Percentiles rank a stretch among this genome's conserved stretches.
Conservation (phyloP, 805 yeast species). For the Nakazawaea anatomiae region DNA sequence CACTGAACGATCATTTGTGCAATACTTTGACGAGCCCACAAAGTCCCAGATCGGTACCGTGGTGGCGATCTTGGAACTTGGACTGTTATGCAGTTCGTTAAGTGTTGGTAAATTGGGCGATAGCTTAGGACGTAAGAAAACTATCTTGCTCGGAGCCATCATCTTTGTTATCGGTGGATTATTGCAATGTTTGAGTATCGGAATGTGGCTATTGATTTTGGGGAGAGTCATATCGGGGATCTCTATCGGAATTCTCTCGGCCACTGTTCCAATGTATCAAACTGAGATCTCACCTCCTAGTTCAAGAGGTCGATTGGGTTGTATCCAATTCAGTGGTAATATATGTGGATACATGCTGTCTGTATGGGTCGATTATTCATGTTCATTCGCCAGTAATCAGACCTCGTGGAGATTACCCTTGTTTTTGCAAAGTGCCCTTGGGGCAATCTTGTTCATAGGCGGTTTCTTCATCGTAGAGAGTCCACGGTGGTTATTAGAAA, state of each 20-base stretch:
- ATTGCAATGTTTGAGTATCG: slow-evolving; percentile 57
- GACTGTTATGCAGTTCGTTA: slow-evolving; percentile 75
- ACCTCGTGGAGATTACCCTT: slow-evolving; percentile 78
- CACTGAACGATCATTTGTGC: slow-evolving; percentile 64
- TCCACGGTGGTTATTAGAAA: slow-evolving; percentile 82
- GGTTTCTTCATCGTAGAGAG: slow-evolving; percentile 78
- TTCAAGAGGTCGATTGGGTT: slow-evolving; percentile 78
- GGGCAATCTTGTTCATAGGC: slow-evolving; percentile 59
- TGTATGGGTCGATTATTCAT: slow-evolving; percentile 82
- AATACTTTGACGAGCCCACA: slow-evolving; percentile 67
- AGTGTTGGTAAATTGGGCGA: slow-evolving; percentile 74
- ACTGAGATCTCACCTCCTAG: slow-evolving; percentile 86
- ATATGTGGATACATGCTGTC: slow-evolving; percentile 75
- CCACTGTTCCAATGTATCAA: slow-evolving; percentile 84
- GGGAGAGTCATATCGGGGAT: slow-evolving; percentile 78
- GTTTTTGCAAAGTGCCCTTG: slow-evolving; percentile 68
- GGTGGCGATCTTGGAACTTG: slow-evolving; percentile 84
- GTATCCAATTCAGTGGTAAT: slow-evolving; percentile 86
- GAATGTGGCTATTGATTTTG: slow-evolving; percentile 50
- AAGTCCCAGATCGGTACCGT: slow-evolving; percentile 76
- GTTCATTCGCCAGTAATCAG: slow-evolving; percentile 57
- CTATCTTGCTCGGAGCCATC: slow-evolving; percentile 71
- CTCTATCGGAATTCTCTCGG: slow-evolving; percentile 82
- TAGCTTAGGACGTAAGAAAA: slow-evolving; percentile 66
- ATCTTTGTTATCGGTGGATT: slow-evolving; percentile 73